Percentiles rank a stretch among this genome's conserved stretches.
Evolutionary conservation across 352 stramenopile species (phyloP).

Genomic region (Phytophthora hibernalis): DNA sequence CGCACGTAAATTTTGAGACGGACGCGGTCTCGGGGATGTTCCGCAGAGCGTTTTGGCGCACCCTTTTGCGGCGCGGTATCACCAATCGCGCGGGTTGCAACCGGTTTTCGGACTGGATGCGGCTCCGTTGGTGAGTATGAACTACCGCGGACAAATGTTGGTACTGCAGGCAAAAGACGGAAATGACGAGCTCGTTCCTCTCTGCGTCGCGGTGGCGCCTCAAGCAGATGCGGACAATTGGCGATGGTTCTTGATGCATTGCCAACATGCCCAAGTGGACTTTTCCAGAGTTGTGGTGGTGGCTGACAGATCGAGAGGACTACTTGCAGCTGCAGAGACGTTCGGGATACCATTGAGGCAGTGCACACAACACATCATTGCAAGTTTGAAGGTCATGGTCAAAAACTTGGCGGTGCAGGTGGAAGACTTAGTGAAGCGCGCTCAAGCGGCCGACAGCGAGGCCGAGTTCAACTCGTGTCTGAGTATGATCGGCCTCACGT

Average conservation of each 20-base stretch:
- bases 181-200: conserved; percentile 32
- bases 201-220: conserved; percentile 36
- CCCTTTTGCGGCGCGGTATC: conserved; percentile 35
- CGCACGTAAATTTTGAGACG: conserved; percentile 36
- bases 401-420: conserved; percentile 41
- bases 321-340: conserved; percentile 26
- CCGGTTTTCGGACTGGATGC: conserved; percentile 36
- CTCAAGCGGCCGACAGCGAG: conserved; percentile 42
- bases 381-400: conserved; percentile 40
- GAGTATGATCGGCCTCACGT: conserved; percentile 45
- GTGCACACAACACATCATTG: conserved; percentile 40
- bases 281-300: conserved; percentile 30
- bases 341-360: conserved; percentile 30
- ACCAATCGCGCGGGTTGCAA: conserved; percentile 36
- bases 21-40: conserved; percentile 30
- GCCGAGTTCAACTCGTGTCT: conserved; percentile 46
- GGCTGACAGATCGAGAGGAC: conserved; percentile 26
- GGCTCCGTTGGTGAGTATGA: conserved; percentile 39
- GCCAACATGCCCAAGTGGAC: conserved; percentile 35
- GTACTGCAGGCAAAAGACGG: conserved; percentile 40
- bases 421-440: conserved; percentile 46
- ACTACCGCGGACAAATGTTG: conserved; percentile 43
- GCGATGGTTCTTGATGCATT: conserved; percentile 43
- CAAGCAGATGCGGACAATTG: conserved; percentile 36
- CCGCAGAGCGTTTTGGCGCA: conserved; percentile 37